Evolutionary conservation across 2,329 filamentous ascomycete species (phyloP).

Genomic region (Chrysoporthe deuterocubensis): DNA sequence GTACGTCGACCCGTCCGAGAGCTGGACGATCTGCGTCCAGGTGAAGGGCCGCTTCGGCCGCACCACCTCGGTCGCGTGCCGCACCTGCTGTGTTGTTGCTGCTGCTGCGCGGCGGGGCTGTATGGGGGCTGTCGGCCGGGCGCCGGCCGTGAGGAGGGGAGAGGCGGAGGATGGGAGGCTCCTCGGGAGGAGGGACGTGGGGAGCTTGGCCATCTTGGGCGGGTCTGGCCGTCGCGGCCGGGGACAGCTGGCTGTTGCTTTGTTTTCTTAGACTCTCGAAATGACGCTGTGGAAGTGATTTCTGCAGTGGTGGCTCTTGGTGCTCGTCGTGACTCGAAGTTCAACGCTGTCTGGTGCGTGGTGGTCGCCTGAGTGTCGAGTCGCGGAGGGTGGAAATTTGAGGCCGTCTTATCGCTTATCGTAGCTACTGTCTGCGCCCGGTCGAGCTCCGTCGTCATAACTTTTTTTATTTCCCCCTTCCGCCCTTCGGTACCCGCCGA

Average conservation of each 20-base stretch:
- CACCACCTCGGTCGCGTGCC: conserved; percentile 82
- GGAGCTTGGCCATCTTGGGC: conserved; percentile 39
- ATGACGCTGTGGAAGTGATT: background rate
- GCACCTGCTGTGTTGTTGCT: conserved; percentile 56
- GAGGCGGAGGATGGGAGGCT: conserved; percentile 33
- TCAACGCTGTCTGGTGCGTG: background rate
- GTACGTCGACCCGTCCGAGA: conserved; percentile 88
- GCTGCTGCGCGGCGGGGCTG: conserved; percentile 31
- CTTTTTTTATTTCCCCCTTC: background rate
- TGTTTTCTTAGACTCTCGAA: background rate
- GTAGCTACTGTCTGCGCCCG: conserved; percentile 17
- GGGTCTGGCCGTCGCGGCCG: conserved; percentile 26
- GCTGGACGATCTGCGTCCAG: conserved; percentile 94
- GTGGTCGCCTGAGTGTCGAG: background rate
- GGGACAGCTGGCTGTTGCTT: background rate
- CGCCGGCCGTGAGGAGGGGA: conserved; percentile 26
- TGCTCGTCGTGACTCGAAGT: background rate
- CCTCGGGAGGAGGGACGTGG: conserved; percentile 37
- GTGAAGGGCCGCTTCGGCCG: conserved; percentile 93
- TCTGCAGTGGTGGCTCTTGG: background rate
- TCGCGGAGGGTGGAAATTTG: conserved; percentile 23
- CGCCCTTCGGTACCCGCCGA: background rate
- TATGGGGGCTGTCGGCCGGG: conserved; percentile 26
- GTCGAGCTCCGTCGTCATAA: conserved; percentile 11
- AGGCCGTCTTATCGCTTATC: conserved; percentile 29